Base-by-base conservation (phyloP, 2,329 filamentous ascomycete species). In the Cordyceps farinosa region DNA sequence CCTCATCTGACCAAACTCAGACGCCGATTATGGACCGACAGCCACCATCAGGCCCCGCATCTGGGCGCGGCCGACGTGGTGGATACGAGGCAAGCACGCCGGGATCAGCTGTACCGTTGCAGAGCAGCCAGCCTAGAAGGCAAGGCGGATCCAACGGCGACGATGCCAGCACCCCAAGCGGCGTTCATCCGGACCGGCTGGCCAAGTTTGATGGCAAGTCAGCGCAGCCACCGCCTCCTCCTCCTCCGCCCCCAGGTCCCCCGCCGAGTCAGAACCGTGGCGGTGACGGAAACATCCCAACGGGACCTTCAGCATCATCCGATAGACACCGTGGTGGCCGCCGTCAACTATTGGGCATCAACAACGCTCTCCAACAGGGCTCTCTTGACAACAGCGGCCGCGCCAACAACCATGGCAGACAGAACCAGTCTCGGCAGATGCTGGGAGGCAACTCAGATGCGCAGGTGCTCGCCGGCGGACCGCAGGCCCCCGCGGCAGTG, bases 291-390 rank as follows among this genome's bases (percentile, higher is more conserved):
- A 68, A 66, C 22, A 73, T 75, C 5, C 75, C 74, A 1, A 76
- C 78, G 7, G 75, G 74, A 0, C 75, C 75, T 15, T 69, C 76
- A 10, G 74, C 75, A 32, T 67, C 70, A 9, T 70, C 71, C 27
- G 78, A 81, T 34, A 74, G 79, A 36, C 64, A 34, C 74, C 70
- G 66, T 67, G 79, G 81, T 36, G 77, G 80, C 22, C 76, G 79
- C 64, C 78, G 85, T 63, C 84, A 87, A 67, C 75, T 88, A 36
- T 81, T 81, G 13, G 82, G 83, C 52, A 87, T 89, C 64, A 86
- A 87, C 67, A 85, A 75, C 65, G 84, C 80, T 57, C 77, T 87
- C 4, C 81, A 83, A 66, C 80, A 80, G 69, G 70, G 69, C 71
- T 82, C 68, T 67, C 78, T 70, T 76, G 76, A 71, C 1, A 75